Conservation (phyloP, 331 rosid genomes). For the Rosa hybrid region DNA sequence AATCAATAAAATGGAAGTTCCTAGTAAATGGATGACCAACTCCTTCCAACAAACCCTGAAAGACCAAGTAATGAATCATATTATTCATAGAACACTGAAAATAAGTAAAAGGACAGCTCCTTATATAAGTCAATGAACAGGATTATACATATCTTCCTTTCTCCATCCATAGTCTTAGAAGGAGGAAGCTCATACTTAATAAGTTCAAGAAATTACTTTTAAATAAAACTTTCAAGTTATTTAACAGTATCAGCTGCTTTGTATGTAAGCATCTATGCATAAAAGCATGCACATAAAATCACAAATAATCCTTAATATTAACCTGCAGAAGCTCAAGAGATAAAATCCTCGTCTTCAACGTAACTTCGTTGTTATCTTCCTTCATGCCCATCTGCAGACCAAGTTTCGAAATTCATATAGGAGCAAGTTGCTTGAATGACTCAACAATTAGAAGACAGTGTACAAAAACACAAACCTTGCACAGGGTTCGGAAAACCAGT, state of each 20-base stretch:
- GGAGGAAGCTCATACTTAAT: background rate
- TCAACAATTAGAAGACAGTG: conserved; percentile 24
- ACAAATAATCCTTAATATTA: conserved; percentile 27
- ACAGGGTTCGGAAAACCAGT: conserved; percentile 94
- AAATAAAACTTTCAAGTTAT: background rate
- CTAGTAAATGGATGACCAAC: conserved; percentile 92
- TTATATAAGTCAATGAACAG: conserved; percentile 17
- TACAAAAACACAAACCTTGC: conserved; percentile 75
- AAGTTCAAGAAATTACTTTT: background rate
- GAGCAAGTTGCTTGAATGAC: conserved; percentile 9
- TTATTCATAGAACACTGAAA: conserved; percentile 9
- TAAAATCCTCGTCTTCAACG: conserved; percentile 86
- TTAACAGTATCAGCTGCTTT: background rate
- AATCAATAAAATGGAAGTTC: conserved; percentile 95
- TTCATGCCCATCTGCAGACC: conserved; percentile 94
- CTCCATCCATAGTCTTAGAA: conserved; percentile 9
- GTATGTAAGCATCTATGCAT: background rate
- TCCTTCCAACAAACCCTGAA: conserved; percentile 96
- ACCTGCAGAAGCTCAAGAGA: conserved; percentile 99
- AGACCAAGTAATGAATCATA: conserved; percentile 28
- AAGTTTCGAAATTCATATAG: conserved; percentile 27
- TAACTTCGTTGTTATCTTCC: conserved; percentile 93
- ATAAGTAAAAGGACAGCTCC: conserved; percentile 6
- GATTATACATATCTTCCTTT: background rate
- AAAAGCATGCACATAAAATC: conserved; percentile 23